phyloP scores from a whole-genome alignment of 768 basidiomycete genomes.

The Austroboletus eburneus region DNA sequence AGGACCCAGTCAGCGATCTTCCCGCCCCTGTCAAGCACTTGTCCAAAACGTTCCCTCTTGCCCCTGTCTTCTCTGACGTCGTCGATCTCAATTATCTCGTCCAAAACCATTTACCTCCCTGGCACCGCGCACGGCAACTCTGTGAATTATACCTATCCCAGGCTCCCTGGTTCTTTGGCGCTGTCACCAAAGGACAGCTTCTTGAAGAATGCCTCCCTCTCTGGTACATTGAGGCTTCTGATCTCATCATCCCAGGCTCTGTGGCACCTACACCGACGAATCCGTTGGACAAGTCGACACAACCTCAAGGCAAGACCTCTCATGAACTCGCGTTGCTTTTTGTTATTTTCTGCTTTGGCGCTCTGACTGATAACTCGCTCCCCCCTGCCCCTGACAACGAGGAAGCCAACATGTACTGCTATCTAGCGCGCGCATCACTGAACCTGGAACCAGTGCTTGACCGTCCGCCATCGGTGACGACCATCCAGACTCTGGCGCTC shows the following conservation, averaged over 20 bases:
- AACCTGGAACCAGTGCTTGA: slow-evolving; percentile 67
- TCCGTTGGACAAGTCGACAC: slow-evolving; percentile 1
- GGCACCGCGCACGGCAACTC: slow-evolving; percentile 53
- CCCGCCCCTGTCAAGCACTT: slow-evolving; percentile 24
- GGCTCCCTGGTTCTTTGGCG: slow-evolving; percentile 77
- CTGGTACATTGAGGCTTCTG: slow-evolving; percentile 54
- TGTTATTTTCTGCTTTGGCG: slow-evolving; percentile 59
- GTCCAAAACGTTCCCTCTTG: slow-evolving; percentile 48
- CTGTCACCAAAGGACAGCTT: slow-evolving; percentile 59
- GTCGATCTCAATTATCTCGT: slow-evolving; percentile 46
- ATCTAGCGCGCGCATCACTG: slow-evolving; percentile 61
- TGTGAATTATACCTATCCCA: slow-evolving; percentile 71
- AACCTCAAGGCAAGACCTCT: slow-evolving; percentile 31
- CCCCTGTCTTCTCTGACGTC: slow-evolving; percentile 32
- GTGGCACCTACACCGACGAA: slow-evolving; percentile 16
- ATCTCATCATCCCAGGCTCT: slow-evolving; percentile 22
- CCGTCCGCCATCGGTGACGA: slow-evolving; percentile 65
- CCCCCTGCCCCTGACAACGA: slow-evolving; percentile 51
- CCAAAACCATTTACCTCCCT: slow-evolving; percentile 51
- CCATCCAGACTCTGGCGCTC: slow-evolving; percentile 60
- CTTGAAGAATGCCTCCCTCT: slow-evolving; percentile 62
- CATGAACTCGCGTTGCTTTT: slow-evolving; percentile 65
- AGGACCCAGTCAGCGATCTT: slow-evolving; percentile 15
- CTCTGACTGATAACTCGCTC: slow-evolving; percentile 50
- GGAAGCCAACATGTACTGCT: slow-evolving; percentile 50